phyloP scores from a whole-genome alignment of 2,329 filamentous ascomycete genomes.

The Pleomassaria siparia region DNA sequence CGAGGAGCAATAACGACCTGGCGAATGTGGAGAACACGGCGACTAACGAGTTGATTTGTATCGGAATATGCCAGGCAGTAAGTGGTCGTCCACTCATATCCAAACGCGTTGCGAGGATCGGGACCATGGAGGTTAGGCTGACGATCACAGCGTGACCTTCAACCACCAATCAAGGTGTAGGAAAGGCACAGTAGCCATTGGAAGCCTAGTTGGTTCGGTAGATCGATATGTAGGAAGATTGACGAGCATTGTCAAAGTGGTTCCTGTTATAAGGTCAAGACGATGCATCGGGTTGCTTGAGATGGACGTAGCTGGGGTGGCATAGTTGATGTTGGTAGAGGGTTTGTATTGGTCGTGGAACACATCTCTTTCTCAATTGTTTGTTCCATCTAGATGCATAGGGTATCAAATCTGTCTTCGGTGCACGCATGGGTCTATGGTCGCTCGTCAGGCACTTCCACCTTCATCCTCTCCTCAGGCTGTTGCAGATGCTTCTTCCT shows the following conservation, averaged over 20 bases:
- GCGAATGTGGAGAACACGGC: conserved; percentile 35
- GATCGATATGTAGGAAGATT: too few relatives aligned
- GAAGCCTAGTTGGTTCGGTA: too few relatives aligned
- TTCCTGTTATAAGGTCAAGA: too few relatives aligned
- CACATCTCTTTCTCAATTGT: too few relatives aligned
- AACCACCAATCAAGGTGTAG: neutral
- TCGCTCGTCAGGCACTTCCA: neutral
- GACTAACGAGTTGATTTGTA: conserved; percentile 34
- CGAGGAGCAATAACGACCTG: conserved; percentile 30
- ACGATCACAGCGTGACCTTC: neutral
- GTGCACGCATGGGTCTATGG: neutral
- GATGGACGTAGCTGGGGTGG: too few relatives aligned
- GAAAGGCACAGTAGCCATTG: too few relatives aligned
- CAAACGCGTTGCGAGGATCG: conserved; percentile 8
- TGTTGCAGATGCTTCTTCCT: conserved; percentile 41
- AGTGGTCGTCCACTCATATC: conserved; percentile 9
- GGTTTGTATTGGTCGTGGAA: too few relatives aligned
- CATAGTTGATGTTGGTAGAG: too few relatives aligned
- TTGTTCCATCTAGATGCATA: neutral
- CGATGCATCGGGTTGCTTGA: too few relatives aligned
- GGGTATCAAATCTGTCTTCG: neutral
- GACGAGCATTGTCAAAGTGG: too few relatives aligned
- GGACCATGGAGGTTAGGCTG: neutral
- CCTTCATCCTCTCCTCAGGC: neutral
- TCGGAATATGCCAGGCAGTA: conserved; percentile 11